A percentile compares a stretch with the other conserved stretches of the same genome.
phyloP scores from a whole-genome alignment of 208 protist species.

The Leishmania turanica region DNA sequence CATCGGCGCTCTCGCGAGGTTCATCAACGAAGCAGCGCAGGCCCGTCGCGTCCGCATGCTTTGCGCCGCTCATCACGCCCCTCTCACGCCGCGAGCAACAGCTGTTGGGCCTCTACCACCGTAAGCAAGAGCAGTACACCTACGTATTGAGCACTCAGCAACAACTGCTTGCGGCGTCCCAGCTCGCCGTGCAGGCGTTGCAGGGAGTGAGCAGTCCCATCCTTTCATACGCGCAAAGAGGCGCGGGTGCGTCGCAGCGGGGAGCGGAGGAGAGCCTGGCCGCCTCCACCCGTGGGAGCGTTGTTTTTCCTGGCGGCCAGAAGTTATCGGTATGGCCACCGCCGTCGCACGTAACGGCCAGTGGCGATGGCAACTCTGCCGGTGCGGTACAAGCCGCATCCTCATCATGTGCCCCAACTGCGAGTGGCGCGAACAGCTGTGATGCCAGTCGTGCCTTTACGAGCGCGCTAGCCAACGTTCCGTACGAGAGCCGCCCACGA shows the following conservation, averaged over 20 bases:
- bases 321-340: not conserved
- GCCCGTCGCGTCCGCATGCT: not conserved
- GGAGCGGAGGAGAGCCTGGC: not conserved
- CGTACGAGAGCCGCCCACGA: slow-evolving; percentile 6
- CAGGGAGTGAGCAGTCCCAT: not conserved
- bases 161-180: slow-evolving; percentile 17
- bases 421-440: not conserved
- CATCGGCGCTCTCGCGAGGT: not conserved
- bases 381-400: no score
- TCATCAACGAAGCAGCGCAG: not conserved
- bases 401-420: not conserved
- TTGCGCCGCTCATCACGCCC: not conserved
- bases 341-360: not conserved
- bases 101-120: slow-evolving; percentile 30
- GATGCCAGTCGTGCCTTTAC: slow-evolving; percentile 7
- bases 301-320: not conserved
- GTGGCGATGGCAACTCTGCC: not conserved
- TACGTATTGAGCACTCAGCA: slow-evolving; percentile 25
- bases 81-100: slow-evolving; percentile 23
- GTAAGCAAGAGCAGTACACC: slow-evolving; percentile 32
- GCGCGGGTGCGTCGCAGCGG: not conserved
- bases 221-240: not conserved
- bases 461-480: slow-evolving; percentile 14
- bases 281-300: slow-evolving; percentile 9
- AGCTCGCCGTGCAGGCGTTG: slow-evolving; percentile 6